A percentile compares a stretch with the other conserved stretches of the same genome.
phyloP scores from a whole-genome alignment of 441 rosid species.

The Dalechampia spathulata region DNA sequence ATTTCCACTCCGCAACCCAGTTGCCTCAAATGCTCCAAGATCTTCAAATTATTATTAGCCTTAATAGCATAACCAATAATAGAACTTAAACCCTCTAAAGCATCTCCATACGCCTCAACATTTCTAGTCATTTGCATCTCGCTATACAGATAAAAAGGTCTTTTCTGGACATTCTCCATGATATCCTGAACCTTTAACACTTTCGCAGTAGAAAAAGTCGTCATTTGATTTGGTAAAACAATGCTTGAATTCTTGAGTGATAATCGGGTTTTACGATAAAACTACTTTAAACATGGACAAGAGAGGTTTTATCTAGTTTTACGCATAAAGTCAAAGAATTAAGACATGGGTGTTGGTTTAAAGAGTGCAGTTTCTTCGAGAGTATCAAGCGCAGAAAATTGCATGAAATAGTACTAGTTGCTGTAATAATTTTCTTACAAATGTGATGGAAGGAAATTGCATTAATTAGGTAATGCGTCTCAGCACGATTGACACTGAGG shows the following conservation, averaged over 20 bases:
- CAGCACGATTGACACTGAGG: neutral
- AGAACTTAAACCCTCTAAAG: constrained; percentile 60
- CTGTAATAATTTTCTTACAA: neutral
- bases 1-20: constrained; percentile 96
- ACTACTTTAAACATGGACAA: constrained; percentile 51
- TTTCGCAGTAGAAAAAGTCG: constrained; percentile 87
- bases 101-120: constrained; percentile 69
- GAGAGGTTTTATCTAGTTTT: constrained; percentile 21
- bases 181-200: constrained; percentile 68
- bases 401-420: neutral
- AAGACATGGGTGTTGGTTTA: constrained; percentile 30
- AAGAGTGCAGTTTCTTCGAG: too few relatives aligned
- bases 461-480: constrained; percentile 11
- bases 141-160: constrained; percentile 88
- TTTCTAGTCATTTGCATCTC: constrained; percentile 88
- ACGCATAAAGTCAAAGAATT: constrained; percentile 30
- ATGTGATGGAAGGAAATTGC: neutral
- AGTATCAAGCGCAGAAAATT: neutral
- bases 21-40: constrained; percentile 84
- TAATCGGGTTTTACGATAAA: constrained; percentile 43
- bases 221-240: constrained; percentile 79
- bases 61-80: constrained; percentile 92
- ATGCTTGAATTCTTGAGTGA: constrained; percentile 40
- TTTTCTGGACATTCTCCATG: constrained; percentile 67
- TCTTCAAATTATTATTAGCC: constrained; percentile 86